Percentiles rank a stretch among this genome's conserved stretches.
These are phyloP conservation scores for Aspergillus niger DNA, from an alignment of 2,329 filamentous ascomycete species.

Conservation along the genomic window DNA sequence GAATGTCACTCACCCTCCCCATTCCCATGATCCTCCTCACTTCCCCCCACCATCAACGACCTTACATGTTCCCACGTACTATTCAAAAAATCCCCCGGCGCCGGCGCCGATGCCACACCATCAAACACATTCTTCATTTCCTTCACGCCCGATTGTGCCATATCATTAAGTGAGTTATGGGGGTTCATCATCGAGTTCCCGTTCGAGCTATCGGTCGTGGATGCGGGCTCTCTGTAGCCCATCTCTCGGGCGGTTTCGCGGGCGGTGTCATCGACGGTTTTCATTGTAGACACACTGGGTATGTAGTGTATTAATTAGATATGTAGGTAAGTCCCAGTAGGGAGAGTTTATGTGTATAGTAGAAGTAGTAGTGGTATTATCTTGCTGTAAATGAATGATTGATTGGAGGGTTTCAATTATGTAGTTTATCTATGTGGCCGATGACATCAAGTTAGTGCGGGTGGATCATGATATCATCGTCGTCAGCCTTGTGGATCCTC, in stretches of 20 bases:
- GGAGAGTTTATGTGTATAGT: too few species aligned
- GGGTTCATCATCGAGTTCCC: constrained; percentile 1
- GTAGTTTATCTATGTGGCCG: neutral
- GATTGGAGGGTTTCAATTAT: neutral
- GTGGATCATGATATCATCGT: constrained; percentile 15
- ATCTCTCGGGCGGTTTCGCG: neutral
- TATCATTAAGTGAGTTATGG: constrained; percentile 6
- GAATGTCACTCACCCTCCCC: neutral
- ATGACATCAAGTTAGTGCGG: constrained; percentile 12
- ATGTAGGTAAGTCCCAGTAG: too few species aligned
- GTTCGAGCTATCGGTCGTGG: constrained; percentile 1
- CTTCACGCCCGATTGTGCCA: constrained; percentile 13
- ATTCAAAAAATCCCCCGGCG: constrained; percentile 16
- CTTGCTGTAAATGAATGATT: neutral
- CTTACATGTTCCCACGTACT: constrained; percentile 15
- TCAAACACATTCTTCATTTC: constrained; percentile 16
- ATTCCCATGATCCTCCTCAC: neutral
- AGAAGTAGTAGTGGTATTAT: neutral
- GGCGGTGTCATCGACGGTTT: neutral
- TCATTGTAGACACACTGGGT: neutral
- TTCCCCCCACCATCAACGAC: constrained; percentile 4
- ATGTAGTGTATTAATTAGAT: too few species aligned
- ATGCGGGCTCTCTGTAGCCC: neutral
- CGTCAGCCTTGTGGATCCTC: constrained; percentile 5
- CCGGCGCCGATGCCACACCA: neutral